Evolutionary conservation across 1,139 yeast genomes (phyloP).

Genomic region (Taphrina confusa): DNA sequence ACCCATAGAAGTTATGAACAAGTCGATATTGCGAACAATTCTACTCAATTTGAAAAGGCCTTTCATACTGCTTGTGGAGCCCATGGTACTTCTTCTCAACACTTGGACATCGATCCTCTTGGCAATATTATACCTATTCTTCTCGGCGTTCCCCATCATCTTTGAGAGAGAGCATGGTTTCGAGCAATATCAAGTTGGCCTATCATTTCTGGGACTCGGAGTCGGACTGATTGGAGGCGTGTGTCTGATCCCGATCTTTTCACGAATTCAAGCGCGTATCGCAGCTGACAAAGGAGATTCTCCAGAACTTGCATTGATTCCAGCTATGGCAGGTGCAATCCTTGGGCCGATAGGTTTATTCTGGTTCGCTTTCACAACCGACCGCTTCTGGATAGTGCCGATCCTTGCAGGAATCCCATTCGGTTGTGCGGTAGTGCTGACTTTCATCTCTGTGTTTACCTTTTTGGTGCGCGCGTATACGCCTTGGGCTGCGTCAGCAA

Average conservation of each 20-base stretch:
- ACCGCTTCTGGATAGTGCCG: slow-evolving; percentile 51
- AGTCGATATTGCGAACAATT: slow-evolving; percentile 46
- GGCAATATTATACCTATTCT: slow-evolving; percentile 63
- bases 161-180: slow-evolving; percentile 55
- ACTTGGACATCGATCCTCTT: slow-evolving; percentile 63
- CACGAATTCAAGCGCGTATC: slow-evolving; percentile 11
- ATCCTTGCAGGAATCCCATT: slow-evolving; percentile 84
- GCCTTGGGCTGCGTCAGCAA: slow-evolving; percentile 76
- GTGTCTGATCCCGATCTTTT: slow-evolving; percentile 39
- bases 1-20: slow-evolving; percentile 51
- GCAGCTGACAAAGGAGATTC: slow-evolving; percentile 25
- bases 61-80: slow-evolving; percentile 58
- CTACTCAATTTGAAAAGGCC: slow-evolving; percentile 56
- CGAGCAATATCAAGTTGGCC: slow-evolving; percentile 49
- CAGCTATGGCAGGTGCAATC: slow-evolving; percentile 52
- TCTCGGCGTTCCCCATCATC: slow-evolving; percentile 63
- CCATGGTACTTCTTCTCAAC: slow-evolving; percentile 63
- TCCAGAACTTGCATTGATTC: slow-evolving; percentile 60
- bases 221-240: slow-evolving; percentile 49
- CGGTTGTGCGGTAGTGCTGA: slow-evolving; percentile 81
- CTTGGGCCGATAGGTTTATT: slow-evolving; percentile 62
- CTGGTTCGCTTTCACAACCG: slow-evolving; percentile 56
- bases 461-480: slow-evolving; percentile 71
- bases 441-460: slow-evolving; percentile 51
- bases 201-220: slow-evolving; percentile 58